phyloP scores from a whole-genome alignment of 768 basidiomycete species.

The Xerocomellus dryophilus region DNA sequence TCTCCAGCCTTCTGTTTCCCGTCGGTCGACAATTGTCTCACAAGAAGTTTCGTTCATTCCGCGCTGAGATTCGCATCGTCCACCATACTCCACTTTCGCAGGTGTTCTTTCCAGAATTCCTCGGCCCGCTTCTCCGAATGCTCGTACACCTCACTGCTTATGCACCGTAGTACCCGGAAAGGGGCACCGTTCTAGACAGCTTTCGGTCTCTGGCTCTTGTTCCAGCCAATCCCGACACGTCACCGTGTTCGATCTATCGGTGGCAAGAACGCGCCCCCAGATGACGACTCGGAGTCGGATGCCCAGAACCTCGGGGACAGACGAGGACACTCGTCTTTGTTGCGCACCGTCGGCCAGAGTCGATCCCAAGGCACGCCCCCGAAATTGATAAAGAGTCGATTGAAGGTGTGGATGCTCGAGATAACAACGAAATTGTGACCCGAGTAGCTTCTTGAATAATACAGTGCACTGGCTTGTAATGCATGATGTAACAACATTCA shows the following conservation, averaged over 20 bases:
- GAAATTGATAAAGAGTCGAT: no score
- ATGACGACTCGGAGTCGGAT: not conserved
- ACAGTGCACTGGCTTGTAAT: no score
- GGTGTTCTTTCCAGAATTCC: slow-evolving; percentile 82
- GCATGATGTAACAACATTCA: no score
- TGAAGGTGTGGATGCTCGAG: no score
- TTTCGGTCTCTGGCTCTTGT: slow-evolving; percentile 71
- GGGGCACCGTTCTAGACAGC: slow-evolving; percentile 72
- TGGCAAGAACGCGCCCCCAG: no score
- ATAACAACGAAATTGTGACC: no score
- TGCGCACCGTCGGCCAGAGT: slow-evolving; percentile 53
- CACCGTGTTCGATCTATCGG: no score
- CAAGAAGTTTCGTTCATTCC: slow-evolving; percentile 25
- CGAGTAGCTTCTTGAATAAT: not conserved
- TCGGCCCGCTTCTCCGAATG: slow-evolving; percentile 75
- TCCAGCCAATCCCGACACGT: slow-evolving; percentile 47
- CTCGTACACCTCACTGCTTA: slow-evolving; percentile 49
- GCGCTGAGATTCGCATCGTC: not conserved
- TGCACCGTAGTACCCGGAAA: slow-evolving; percentile 32
- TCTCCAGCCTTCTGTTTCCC: slow-evolving; percentile 29
- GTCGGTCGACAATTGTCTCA: not conserved
- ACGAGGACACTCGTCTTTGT: slow-evolving; percentile 56
- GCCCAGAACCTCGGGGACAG: slow-evolving; percentile 35
- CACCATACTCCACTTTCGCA: slow-evolving; percentile 26
- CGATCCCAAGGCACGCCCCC: no score